These are phyloP conservation scores for Suhomyces maxii DNA, from an alignment of 1,139 yeast genomes.

Conservation along the genomic window DNA sequence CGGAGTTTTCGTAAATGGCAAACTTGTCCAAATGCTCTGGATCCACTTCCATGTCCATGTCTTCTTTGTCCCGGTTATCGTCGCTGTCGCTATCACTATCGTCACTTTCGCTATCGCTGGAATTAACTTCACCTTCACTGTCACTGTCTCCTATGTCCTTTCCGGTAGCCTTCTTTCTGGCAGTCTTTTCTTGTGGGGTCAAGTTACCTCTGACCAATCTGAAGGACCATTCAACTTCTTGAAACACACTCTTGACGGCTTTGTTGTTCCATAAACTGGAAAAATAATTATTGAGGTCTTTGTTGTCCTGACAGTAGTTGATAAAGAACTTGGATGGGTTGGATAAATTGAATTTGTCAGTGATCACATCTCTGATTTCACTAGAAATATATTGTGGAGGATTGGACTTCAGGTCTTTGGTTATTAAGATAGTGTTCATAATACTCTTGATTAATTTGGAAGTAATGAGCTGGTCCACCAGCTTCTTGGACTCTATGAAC, in stretches of 20 bases:
- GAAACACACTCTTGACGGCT: constrained; percentile 45
- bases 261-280: constrained; percentile 64
- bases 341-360: constrained; percentile 27
- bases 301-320: constrained; percentile 40
- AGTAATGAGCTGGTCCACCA: constrained; percentile 27
- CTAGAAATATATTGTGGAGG: constrained; percentile 38
- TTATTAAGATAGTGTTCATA: constrained; percentile 23
- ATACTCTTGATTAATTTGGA: constrained; percentile 36
- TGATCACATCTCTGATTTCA: constrained; percentile 23
- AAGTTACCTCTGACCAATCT: constrained; percentile 61
- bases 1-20: constrained; percentile 51
- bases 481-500: constrained; percentile 21
- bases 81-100: constrained; percentile 19
- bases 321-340: constrained; percentile 56
- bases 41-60: constrained; percentile 21
- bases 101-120: constrained; percentile 18
- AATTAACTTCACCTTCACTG: constrained; percentile 18
- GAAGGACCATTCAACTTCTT: constrained; percentile 58
- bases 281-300: constrained; percentile 44
- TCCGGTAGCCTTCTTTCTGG: constrained; percentile 29
- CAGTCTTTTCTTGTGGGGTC: constrained; percentile 42
- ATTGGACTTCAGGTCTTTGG: constrained; percentile 25
- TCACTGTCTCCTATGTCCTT: constrained; percentile 13
- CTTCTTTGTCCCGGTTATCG: constrained; percentile 17
- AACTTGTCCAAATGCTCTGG: constrained; percentile 30